Percentiles rank a stretch among this genome's conserved stretches.
phyloP scores from a whole-genome alignment of 2,329 filamentous ascomycete genomes.

The Talaromyces sp. region DNA sequence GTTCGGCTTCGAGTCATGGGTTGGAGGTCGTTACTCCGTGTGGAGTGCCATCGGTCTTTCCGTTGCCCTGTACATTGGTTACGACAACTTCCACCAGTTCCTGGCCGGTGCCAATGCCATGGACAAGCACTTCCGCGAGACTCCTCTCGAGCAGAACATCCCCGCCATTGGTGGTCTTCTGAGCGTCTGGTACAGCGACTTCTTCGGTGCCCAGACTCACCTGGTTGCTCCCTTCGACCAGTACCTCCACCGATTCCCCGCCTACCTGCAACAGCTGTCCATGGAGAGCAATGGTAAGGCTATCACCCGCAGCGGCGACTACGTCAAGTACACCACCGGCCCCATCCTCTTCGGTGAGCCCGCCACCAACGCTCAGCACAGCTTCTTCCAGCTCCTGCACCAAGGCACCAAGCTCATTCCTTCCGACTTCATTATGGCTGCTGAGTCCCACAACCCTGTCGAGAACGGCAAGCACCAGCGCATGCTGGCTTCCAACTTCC shows the following conservation, averaged over 20 bases:
- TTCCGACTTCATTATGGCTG: conserved; percentile 95
- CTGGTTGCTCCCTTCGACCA: conserved; percentile 98
- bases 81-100: conserved; percentile 97
- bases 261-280: conserved; percentile 97
- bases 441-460: conserved; percentile 94
- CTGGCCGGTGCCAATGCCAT: conserved; percentile 91
- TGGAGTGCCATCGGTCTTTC: conserved; percentile 98
- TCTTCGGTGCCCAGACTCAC: conserved; percentile 97
- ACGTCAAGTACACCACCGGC: conserved; percentile 97
- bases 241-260: conserved; percentile 98
- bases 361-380: conserved; percentile 98
- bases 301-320: conserved; percentile 81
- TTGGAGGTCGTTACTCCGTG: conserved; percentile 96
- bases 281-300: conserved; percentile 99
- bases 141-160: conserved; percentile 92
- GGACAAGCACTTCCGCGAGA: conserved; percentile 96
- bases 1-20: conserved; percentile 99
- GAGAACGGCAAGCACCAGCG: conserved; percentile 90
- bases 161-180: conserved; percentile 87
- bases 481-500: conserved; percentile 56
- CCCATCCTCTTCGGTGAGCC: conserved; percentile 97
- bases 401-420: conserved; percentile 99
- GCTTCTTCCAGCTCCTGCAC: conserved; percentile 99
- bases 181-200: conserved; percentile 98
- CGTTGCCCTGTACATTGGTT: conserved; percentile 92